These are phyloP conservation scores for Clonostachys sp. DNA, from an alignment of 2,329 filamentous ascomycete species.

Conservation along the genomic window DNA sequence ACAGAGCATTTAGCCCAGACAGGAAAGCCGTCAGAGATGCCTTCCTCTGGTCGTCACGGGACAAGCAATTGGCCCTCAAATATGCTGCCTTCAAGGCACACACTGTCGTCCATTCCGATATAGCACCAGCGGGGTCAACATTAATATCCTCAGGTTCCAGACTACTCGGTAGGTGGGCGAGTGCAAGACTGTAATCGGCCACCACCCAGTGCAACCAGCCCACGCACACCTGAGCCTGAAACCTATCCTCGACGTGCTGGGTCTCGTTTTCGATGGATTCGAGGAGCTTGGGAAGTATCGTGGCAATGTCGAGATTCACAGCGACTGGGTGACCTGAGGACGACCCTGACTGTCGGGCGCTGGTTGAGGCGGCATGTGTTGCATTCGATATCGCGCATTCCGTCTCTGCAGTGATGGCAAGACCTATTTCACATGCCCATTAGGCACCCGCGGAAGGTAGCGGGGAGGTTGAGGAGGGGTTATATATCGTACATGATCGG, in stretches of 20 bases:
- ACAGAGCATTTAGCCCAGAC: conserved; percentile 60
- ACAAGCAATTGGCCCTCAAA: conserved; percentile 64
- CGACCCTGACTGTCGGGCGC: conserved; percentile 33
- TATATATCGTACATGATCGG: conserved; percentile 64
- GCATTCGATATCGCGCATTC: conserved; percentile 60
- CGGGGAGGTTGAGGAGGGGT: neutral
- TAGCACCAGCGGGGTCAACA: conserved; percentile 44
- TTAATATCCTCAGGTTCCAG: conserved; percentile 50
- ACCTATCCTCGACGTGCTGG: conserved; percentile 49
- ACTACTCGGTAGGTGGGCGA: conserved; percentile 57
- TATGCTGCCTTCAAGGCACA: conserved; percentile 77
- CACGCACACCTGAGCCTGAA: conserved; percentile 79
- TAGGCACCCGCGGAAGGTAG: neutral
- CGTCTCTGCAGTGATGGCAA: conserved; percentile 64
- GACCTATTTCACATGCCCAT: conserved; percentile 38
- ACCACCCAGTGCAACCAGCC: conserved; percentile 82
- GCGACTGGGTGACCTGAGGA: conserved; percentile 23
- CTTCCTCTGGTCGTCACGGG: conserved; percentile 37
- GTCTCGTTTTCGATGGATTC: conserved; percentile 55
- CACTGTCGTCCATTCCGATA: conserved; percentile 74
- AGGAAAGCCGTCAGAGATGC: conserved; percentile 66
- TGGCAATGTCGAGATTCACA: conserved; percentile 33
- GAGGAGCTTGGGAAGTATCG: conserved; percentile 44
- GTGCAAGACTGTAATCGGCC: conserved; percentile 61
- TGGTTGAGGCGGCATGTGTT: conserved; percentile 14